Base-by-base conservation (phyloP, 2,329 filamentous ascomycete genomes). In the Trichophyton benhamiae region DNA sequence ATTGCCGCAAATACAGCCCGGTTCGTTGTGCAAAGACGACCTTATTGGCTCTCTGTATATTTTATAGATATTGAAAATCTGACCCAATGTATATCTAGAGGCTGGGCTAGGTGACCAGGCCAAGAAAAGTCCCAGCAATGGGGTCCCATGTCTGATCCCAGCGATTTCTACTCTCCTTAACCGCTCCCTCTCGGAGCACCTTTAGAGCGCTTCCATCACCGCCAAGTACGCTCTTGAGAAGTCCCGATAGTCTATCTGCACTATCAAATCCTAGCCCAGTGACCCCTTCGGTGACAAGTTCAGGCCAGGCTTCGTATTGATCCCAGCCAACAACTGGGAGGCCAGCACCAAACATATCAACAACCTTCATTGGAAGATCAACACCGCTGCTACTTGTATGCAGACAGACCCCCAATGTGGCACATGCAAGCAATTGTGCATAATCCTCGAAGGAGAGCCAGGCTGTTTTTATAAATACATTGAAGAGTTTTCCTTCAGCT, bases 351-450 rank as follows among this genome's bases (percentile, higher is more conserved):
- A 99, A 97, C 91, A 99, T 96, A 72, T 99, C 94, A 13, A 99
- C 91, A 0, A 99, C 91, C 76, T 99, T 99, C 94, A 99, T 99
- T 0, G 94, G 94, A 20, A 99, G 78, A 74, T 99, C 94, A 0
- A 99, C 91, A 0, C 94, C 94, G 1, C 90, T 96, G 66, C 88
- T 95, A 13, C 91, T 96, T 66, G 85, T 96, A 76, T 99, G 94
- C 27, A 99, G 78, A 61, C 89, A 95, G 25, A 99, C 84, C 8
- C 94, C 94, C 0, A 99, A 78, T 68, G 96, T 92, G 2, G 94
- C 91, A 52, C 87, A 87, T 9, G 87, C 88, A 33, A 99, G 83
- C 3, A 99, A 80, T 0, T 79, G 80, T 0, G 94, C 92, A 71
- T 99, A 99, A 72, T 96, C 88, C 60, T 83, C 79, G 3, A 89